Base-by-base conservation (phyloP, 1,139 yeast genomes). In the Nakaseomyces bracarensis region DNA sequence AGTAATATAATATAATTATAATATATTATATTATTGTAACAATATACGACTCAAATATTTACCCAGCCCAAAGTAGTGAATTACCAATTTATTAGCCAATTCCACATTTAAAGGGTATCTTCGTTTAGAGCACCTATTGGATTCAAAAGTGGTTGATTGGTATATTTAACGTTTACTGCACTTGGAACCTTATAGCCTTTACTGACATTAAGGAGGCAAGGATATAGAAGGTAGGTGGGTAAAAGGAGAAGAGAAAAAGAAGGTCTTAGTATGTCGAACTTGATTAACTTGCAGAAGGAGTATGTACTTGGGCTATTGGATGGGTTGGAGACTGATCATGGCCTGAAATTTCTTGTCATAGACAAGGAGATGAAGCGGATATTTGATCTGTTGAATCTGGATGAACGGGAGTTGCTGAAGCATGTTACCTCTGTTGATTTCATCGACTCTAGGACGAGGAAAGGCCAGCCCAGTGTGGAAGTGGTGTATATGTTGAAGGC, bases 401-500 rank as follows among this genome's bases (percentile, higher is more conserved):
- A 54, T 11, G 60, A 60, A 14, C 65, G 59, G 27, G 69, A 65
- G 28, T 52, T 69, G 7, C 51, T 70, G 18, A 61, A 63, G 33
- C 49, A 59, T 49, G 72, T 69, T 21, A 67, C 69, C 15, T 74
- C 78, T 11, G 70, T 77, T 34, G 80, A 75, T 51, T 61, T 67
- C 41, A 67, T 80, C 16, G 85, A 78, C 50, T 59, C 72, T 13
- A 46, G 50, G 4, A 62, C 63, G 40, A 66, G 82, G 41, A 70
- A 65, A 41, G 66, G 72, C 9, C 79, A 71, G 57, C 63, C 62
- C 10, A 69, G 69, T 28, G 70, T 75, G 39, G 83, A 75, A 49
- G 86, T 79, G 2, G 60, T 81, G 1, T 81, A 81, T 54, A 59
- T 81, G 19, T 53, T 79, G 16, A 74, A 74, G 39, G 82, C 86